These are phyloP conservation scores for Escovopsis sp. DNA, from an alignment of 2,329 filamentous ascomycete genomes.

Conservation along the genomic window DNA sequence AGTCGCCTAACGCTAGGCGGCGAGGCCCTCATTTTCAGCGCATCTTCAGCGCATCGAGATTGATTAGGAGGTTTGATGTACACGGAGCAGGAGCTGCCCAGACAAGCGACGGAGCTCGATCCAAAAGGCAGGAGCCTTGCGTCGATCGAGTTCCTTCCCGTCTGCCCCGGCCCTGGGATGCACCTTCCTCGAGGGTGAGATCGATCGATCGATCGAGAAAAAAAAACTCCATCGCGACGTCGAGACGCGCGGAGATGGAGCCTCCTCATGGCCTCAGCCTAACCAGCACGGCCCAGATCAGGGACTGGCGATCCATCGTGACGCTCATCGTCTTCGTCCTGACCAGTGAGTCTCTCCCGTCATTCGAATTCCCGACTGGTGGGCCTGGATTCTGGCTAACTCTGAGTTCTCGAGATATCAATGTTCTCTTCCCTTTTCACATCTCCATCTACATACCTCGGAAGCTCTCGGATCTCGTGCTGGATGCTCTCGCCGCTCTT, in stretches of 20 bases:
- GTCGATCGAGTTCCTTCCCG: no score
- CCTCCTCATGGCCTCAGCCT: constrained; percentile 1
- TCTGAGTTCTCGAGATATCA: constrained; percentile 35
- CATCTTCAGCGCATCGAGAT: no score
- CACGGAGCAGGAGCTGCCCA: no score
- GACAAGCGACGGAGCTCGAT: no score
- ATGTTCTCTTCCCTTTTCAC: constrained; percentile 55
- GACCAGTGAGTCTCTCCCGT: constrained; percentile 42
- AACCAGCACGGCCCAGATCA: constrained; percentile 28
- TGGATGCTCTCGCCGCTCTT: constrained; percentile 19
- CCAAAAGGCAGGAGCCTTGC: no score
- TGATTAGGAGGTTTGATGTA: no score
- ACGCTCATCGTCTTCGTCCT: constrained; percentile 55
- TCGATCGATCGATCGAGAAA: no score
- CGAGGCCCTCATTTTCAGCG: no score
- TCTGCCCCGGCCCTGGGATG: no score
- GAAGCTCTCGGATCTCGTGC: constrained; percentile 27
- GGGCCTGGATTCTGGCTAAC: neutral
- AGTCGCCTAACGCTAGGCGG: no score
- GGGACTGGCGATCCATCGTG: constrained; percentile 53
- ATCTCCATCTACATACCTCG: constrained; percentile 47
- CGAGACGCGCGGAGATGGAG: neutral
- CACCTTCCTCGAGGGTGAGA: no score
- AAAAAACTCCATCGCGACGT: no score
- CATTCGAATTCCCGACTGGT: neutral